Conservation (phyloP, 352 stramenopile genomes). For the Phytophthora pisi region DNA sequence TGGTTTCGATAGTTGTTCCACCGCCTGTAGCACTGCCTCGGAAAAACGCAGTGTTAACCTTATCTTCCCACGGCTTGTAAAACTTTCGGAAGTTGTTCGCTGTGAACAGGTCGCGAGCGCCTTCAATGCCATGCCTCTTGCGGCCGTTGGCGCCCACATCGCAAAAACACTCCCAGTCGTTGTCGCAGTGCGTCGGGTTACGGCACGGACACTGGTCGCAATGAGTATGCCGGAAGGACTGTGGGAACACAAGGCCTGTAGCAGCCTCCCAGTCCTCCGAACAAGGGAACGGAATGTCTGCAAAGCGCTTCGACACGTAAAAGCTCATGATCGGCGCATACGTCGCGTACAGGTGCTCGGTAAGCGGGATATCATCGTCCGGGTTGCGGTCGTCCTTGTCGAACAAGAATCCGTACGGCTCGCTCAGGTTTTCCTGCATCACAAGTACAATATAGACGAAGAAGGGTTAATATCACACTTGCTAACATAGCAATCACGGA, state of each 20-base stretch:
- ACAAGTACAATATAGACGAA: neutral
- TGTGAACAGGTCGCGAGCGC: slow-evolving; percentile 95
- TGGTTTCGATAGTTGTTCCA: slow-evolving; percentile 95
- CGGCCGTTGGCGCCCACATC: slow-evolving; percentile 54
- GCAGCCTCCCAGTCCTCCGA: slow-evolving; percentile 95
- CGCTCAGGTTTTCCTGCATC: slow-evolving; percentile 90
- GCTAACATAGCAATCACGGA: neutral
- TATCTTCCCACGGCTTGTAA: slow-evolving; percentile 95
- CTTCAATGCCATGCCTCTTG: slow-evolving; percentile 79
- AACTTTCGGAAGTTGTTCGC: slow-evolving; percentile 98
- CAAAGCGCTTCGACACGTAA: slow-evolving; percentile 95
- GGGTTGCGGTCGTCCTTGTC: slow-evolving; percentile 96
- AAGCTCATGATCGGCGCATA: slow-evolving; percentile 98
- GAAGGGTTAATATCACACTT: slow-evolving; percentile 4
- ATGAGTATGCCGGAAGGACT: slow-evolving; percentile 90
- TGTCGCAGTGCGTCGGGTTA: slow-evolving; percentile 71
- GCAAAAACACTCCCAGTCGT: slow-evolving; percentile 84
- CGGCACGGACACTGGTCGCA: slow-evolving; percentile 77
- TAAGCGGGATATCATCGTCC: slow-evolving; percentile 93
- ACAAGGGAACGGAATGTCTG: slow-evolving; percentile 98
- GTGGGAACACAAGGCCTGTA: slow-evolving; percentile 90
- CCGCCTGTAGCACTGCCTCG: slow-evolving; percentile 96
- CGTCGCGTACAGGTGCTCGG: slow-evolving; percentile 87
- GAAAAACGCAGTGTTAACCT: slow-evolving; percentile 98
- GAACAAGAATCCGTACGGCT: slow-evolving; percentile 99